These are phyloP conservation scores for Cichorium intybus DNA, from an alignment of 140 eudicot species.

Conservation along the genomic window DNA sequence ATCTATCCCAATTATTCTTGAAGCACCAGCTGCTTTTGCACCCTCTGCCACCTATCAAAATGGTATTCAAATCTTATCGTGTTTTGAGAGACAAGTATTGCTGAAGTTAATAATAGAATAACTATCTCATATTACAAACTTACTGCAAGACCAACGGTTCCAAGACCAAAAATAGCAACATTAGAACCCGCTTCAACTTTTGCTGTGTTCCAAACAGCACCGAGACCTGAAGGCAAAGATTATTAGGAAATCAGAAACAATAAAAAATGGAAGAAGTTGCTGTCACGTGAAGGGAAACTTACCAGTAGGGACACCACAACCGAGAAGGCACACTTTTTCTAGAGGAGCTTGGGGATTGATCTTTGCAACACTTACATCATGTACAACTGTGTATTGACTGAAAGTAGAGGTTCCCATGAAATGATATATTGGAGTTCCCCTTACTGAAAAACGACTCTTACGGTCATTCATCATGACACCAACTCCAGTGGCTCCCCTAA, in stretches of 20 bases:
- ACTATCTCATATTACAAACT: slow-evolving; percentile 32
- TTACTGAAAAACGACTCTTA: slow-evolving; percentile 89
- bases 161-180: slow-evolving; percentile 98
- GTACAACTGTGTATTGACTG: slow-evolving; percentile 98
- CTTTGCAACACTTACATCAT: slow-evolving; percentile 99
- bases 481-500: slow-evolving; percentile 92
- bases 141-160: slow-evolving; percentile 99
- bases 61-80: neutral
- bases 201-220: slow-evolving; percentile 99
- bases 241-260: neutral
- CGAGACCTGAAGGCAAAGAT: slow-evolving; percentile 61
- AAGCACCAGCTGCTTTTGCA: slow-evolving; percentile 99
- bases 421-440: slow-evolving; percentile 88
- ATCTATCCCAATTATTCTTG: slow-evolving; percentile 88
- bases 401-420: slow-evolving; percentile 99
- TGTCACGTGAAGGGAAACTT: slow-evolving; percentile 7
- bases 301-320: slow-evolving; percentile 99
- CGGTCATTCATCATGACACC: slow-evolving; percentile 98
- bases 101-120: neutral
- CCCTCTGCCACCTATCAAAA: slow-evolving; percentile 92
- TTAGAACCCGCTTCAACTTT: slow-evolving; percentile 97
- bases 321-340: slow-evolving; percentile 98
- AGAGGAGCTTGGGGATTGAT: slow-evolving; percentile 91
- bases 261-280: neutral
- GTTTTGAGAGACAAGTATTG: neutral